Evolutionary conservation across 768 basidiomycete genomes (phyloP), one percentile per base, ranked within the genome.

Genomic region (Macrocybe gigantea): DNA sequence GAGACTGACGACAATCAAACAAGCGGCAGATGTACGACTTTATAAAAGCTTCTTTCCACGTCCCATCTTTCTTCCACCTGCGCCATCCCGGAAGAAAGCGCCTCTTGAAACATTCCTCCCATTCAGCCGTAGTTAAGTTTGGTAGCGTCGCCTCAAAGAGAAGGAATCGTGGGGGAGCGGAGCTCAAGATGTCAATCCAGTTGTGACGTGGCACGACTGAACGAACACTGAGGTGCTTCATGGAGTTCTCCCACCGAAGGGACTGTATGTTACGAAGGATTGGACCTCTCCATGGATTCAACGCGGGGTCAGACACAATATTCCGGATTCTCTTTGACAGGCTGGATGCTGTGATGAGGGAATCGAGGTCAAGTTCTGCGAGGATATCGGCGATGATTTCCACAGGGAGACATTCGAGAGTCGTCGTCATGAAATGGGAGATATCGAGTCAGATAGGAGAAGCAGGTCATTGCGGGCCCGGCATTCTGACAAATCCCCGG

Each of bases 41-140:
- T 50, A 81, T 59, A 59, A 79, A 91, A 0, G 75, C 69, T 57
- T 75, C 77, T 58, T 75, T 82, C 87, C 89, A 89, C 3, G 72
- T 56, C 30, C 58, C 62, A 39, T 82, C 79, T 53, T 75, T 81
- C 61, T 78, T 84, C 79, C 81, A 82, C 61, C 76, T 85, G 30
- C 57, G 57, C 85, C 86, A 90, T n/a, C 84, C 77, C 5, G 88
- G 88, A 9, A 88, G 65, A 64, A 88, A 92, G 37, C 89, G 68
- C 48, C 79, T 70, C 43, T 66, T 71, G 57, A 88, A 89, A 50
- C 79, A 80, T 49, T 88, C 85, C 54, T 87, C 79, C 88, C 88
- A 92, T 51, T 90, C 82, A 1, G 61, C 54, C 9, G 78, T 69
- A 53, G 64, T 77, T 52, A 90, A 65, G 57, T 85, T 83, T 6